These are phyloP conservation scores for Saraca asoca DNA, from an alignment of 331 rosid species.

Conservation along the genomic window DNA sequence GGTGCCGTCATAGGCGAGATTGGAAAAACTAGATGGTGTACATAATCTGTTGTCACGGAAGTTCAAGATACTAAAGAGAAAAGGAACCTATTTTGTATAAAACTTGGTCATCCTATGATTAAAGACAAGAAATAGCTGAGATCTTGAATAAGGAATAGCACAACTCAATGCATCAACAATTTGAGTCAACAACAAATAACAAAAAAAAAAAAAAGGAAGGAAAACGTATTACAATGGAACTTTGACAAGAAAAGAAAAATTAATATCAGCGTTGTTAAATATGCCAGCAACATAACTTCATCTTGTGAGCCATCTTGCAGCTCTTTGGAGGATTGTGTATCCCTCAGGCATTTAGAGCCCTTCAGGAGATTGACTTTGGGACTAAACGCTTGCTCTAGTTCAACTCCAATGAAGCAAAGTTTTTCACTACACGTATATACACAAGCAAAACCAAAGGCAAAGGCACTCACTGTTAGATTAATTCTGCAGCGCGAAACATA, in stretches of 20 bases:
- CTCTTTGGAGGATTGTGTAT: constrained; percentile 11
- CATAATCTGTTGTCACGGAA: constrained; percentile 37
- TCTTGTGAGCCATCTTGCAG: constrained; percentile 4
- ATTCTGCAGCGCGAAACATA: too few relatives aligned
- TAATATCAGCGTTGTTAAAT: constrained; percentile 1
- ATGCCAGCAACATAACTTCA: not conserved
- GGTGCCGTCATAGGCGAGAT: constrained; percentile 16
- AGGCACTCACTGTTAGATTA: too few relatives aligned
- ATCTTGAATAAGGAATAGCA: constrained; percentile 44
- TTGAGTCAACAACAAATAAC: too few relatives aligned
- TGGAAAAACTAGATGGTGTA: constrained; percentile 37
- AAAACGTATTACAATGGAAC: not conserved
- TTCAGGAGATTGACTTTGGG: constrained; percentile 5
- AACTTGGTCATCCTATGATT: constrained; percentile 34
- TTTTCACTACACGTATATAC: too few relatives aligned
- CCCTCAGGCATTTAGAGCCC: not conserved
- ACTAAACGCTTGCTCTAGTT: too few relatives aligned
- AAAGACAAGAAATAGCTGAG: constrained; percentile 35
- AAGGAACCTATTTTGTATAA: constrained; percentile 19
- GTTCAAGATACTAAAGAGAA: not conserved
- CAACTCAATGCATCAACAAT: constrained; percentile 7
- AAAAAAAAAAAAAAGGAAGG: too few relatives aligned
- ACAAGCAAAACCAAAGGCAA: too few relatives aligned
- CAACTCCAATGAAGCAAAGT: too few relatives aligned
- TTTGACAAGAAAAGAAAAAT: not conserved